A percentile compares a stretch with the other conserved stretches of the same genome.
These are phyloP conservation scores for Podaxis sp. DNA, from an alignment of 768 basidiomycete genomes.

Conservation along the genomic window DNA sequence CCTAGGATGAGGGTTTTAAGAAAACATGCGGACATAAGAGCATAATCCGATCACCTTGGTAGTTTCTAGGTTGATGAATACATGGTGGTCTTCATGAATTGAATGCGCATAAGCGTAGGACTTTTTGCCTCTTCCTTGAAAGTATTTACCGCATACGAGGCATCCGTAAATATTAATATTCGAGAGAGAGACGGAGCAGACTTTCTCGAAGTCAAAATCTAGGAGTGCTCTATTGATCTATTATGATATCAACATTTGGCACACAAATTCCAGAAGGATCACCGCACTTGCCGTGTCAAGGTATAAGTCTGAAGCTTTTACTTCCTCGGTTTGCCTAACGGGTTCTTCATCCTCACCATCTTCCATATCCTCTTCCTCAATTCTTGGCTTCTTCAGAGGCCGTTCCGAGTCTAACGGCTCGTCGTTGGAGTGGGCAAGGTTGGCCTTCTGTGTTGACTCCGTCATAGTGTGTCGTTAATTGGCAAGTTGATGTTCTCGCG, in stretches of 20 bases:
- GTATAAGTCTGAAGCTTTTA: slow-evolving; percentile 80
- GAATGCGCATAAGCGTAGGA: slow-evolving; percentile 97
- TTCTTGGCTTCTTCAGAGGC: slow-evolving; percentile 35
- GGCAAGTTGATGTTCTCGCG: neutral
- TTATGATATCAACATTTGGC: slow-evolving; percentile 8
- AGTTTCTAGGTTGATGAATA: slow-evolving; percentile 94
- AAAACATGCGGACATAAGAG: slow-evolving; percentile 14
- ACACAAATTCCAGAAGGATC: slow-evolving; percentile 13
- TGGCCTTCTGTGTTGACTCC: slow-evolving; percentile 12
- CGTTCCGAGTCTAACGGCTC: slow-evolving; percentile 22
- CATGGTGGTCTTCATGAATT: slow-evolving; percentile 97
- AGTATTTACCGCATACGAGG: slow-evolving; percentile 97
- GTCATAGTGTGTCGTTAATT: slow-evolving; percentile 11
- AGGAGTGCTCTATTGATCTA: slow-evolving; percentile 89
- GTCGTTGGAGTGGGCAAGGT: slow-evolving; percentile 14
- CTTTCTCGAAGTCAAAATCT: slow-evolving; percentile 99
- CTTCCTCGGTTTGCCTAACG: slow-evolving; percentile 26
- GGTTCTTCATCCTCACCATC: slow-evolving; percentile 34
- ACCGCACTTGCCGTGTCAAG: slow-evolving; percentile 78
- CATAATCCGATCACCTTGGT: slow-evolving; percentile 65
- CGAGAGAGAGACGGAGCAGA: slow-evolving; percentile 93
- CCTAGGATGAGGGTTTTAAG: slow-evolving; percentile 45
- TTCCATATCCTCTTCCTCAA: slow-evolving; percentile 17
- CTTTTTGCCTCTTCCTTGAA: slow-evolving; percentile 91
- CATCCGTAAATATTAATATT: slow-evolving; percentile 99